These are phyloP conservation scores for Wickerhamiella kurtzmanii DNA, from an alignment of 805 yeast genomes.

Conservation along the genomic window DNA sequence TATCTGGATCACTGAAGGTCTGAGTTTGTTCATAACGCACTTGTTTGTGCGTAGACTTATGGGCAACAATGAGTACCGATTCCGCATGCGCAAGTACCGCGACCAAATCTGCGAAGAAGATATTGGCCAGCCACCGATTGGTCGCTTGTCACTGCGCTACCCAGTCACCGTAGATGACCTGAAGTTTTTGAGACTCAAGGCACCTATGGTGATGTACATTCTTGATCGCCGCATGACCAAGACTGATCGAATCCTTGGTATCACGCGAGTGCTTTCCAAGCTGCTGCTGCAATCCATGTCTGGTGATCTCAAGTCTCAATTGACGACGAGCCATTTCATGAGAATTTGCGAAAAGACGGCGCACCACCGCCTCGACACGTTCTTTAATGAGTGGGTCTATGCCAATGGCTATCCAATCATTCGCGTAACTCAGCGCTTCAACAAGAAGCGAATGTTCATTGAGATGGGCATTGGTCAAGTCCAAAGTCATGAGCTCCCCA, in stretches of 20 bases:
- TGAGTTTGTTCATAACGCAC: conserved; percentile 68
- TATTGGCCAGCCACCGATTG: conserved; percentile 69
- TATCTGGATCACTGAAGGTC: conserved; percentile 80
- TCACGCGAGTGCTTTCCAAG: conserved; percentile 82
- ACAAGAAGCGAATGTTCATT: conserved; percentile 82
- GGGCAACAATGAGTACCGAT: conserved; percentile 76
- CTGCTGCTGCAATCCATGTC: conserved; percentile 89
- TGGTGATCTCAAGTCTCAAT: conserved; percentile 67
- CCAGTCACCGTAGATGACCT: conserved; percentile 56
- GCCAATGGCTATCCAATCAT: conserved; percentile 83
- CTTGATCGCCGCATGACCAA: conserved; percentile 89
- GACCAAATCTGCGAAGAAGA: conserved; percentile 63
- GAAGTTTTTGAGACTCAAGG: conserved; percentile 57
- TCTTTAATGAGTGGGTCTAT: conserved; percentile 88
- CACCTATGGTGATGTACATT: conserved; percentile 74
- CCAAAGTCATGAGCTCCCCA: conserved; percentile 35
- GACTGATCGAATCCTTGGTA: conserved; percentile 86
- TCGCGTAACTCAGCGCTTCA: conserved; percentile 79
- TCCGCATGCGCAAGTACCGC: conserved; percentile 47
- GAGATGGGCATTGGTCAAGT: conserved; percentile 91
- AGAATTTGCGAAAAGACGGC: conserved; percentile 92
- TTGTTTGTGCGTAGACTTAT: conserved; percentile 55
- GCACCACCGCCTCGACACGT: conserved; percentile 64
- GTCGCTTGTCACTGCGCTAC: conserved; percentile 47
- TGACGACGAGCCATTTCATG: conserved; percentile 76